Conservation (phyloP, 768 basidiomycete species). For the Cubamyces sp. region DNA sequence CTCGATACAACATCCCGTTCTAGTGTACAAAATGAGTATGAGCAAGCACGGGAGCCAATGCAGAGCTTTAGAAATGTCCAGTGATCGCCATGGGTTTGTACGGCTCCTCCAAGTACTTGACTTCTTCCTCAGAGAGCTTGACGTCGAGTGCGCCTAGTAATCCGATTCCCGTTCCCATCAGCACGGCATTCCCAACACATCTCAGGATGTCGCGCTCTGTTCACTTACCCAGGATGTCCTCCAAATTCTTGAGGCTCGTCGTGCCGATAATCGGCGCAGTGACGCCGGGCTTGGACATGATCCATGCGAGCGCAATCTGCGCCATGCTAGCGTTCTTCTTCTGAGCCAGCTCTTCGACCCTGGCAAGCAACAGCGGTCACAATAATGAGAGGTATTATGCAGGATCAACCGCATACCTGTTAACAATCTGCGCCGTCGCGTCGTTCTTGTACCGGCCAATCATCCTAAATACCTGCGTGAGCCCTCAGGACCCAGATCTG, state of each 20-base stretch:
- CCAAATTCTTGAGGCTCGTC: slow-evolving; percentile 39
- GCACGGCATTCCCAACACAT: too few relatives aligned
- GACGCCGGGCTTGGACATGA: slow-evolving; percentile 32
- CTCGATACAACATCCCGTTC: too few relatives aligned
- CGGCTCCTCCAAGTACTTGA: slow-evolving; percentile 56
- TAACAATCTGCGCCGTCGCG: slow-evolving; percentile 41
- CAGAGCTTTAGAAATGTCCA: background rate
- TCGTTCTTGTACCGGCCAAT: background rate
- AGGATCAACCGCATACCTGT: slow-evolving; percentile 9
- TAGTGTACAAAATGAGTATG: too few relatives aligned
- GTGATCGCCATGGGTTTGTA: slow-evolving; percentile 48
- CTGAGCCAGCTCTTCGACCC: slow-evolving; percentile 46
- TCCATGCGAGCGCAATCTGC: slow-evolving; percentile 44
- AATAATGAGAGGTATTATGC: slow-evolving; percentile 12
- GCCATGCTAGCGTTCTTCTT: slow-evolving; percentile 39
- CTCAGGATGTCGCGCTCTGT: background rate
- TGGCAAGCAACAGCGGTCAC: background rate
- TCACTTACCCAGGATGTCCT: slow-evolving; percentile 40
- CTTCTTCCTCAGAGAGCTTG: slow-evolving; percentile 57
- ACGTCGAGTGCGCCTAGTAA: slow-evolving; percentile 48
- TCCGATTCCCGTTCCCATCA: background rate
- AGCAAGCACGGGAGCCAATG: too few relatives aligned
- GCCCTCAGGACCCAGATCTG: background rate
- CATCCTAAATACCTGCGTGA: background rate
- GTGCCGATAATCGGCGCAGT: slow-evolving; percentile 36